A percentile compares a stretch with the other conserved stretches of the same genome.
phyloP scores from a whole-genome alignment of 2,329 filamentous ascomycete genomes.

The Fusarium sarcochroum region DNA sequence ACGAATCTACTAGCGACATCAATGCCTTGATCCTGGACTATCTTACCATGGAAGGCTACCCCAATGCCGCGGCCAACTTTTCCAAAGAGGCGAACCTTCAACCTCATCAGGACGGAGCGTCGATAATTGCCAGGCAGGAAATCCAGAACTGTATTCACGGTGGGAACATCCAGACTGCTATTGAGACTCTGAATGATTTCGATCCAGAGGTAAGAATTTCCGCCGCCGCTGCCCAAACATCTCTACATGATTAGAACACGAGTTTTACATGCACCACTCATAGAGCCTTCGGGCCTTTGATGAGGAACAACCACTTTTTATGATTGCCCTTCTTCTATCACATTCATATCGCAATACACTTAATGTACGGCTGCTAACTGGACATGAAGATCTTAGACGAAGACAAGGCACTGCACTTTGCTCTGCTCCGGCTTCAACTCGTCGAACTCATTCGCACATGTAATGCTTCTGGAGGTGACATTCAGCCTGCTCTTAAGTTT shows the following conservation, averaged over 20 bases:
- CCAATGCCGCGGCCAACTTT: conserved; percentile 92
- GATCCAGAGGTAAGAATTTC: conserved; percentile 83
- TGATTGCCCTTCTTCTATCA: conserved; percentile 48
- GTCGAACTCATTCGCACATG: conserved; percentile 91
- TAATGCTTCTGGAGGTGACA: conserved; percentile 77
- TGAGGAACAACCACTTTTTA: conserved; percentile 82
- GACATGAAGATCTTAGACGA: conserved; percentile 84
- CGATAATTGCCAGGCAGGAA: conserved; percentile 82
- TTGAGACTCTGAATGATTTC: conserved; percentile 88
- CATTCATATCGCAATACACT: conserved; percentile 1
- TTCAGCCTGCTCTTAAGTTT: conserved; percentile 85
- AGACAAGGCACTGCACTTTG: conserved; percentile 88
- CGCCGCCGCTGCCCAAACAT: conserved; percentile 53
- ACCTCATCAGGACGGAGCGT: conserved; percentile 78
- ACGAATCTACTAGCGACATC: conserved; percentile 78
- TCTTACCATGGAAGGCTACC: conserved; percentile 94
- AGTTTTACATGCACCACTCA: conserved; percentile 99
- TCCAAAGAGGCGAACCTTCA: conserved; percentile 92
- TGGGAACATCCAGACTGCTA: conserved; percentile 88
- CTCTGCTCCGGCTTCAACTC: conserved; percentile 88
- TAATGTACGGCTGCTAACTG: conserved; percentile 24
- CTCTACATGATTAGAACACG: conserved; percentile 86
- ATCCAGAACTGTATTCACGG: conserved; percentile 89
- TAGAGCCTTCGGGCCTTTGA: conserved; percentile 89
- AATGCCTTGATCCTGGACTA: conserved; percentile 97